Conservation (phyloP, 78 protist genomes). For the Chrysochromulina tobinii region DNA sequence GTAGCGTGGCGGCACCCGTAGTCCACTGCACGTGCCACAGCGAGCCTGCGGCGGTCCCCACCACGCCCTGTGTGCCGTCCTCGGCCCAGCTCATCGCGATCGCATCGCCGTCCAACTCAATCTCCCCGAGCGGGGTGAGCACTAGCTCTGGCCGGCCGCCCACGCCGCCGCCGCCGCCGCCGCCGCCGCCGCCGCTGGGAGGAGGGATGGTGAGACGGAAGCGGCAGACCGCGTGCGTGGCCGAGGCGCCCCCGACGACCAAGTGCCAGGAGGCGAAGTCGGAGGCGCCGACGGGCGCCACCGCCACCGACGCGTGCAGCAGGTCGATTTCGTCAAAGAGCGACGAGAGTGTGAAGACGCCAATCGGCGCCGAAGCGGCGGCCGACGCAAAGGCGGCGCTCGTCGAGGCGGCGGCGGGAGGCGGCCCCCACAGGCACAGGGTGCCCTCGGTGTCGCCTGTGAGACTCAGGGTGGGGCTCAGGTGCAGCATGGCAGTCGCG, state of each 20-base stretch:
- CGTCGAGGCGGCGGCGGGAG: too few relatives aligned
- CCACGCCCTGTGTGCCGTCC: not conserved
- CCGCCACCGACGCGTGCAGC: not conserved
- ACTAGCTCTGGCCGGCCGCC: not conserved
- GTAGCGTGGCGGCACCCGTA: too few relatives aligned
- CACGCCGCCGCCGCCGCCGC: not conserved
- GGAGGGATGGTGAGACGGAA: not conserved
- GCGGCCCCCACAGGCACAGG: too few relatives aligned
- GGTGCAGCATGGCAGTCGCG: too few relatives aligned
- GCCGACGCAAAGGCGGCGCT: too few relatives aligned
- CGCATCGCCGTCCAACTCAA: not conserved
- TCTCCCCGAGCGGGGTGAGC: not conserved
- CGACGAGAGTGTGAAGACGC: too few relatives aligned
- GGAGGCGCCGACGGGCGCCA: too few relatives aligned
- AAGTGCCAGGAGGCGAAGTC: too few relatives aligned
- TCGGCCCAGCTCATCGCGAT: not conserved
- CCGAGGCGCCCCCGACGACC: not conserved
- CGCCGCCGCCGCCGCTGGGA: too few relatives aligned
- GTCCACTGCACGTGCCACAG: not conserved
- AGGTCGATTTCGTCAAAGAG: not conserved
- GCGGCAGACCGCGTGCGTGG: not conserved
- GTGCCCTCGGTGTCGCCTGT: too few relatives aligned
- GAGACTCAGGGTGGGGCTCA: too few relatives aligned
- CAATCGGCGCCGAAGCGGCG: too few relatives aligned
- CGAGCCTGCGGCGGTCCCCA: not conserved